phyloP scores from a whole-genome alignment of 1,284 basidiomycete species.

The Pisolithus thermaeus region DNA sequence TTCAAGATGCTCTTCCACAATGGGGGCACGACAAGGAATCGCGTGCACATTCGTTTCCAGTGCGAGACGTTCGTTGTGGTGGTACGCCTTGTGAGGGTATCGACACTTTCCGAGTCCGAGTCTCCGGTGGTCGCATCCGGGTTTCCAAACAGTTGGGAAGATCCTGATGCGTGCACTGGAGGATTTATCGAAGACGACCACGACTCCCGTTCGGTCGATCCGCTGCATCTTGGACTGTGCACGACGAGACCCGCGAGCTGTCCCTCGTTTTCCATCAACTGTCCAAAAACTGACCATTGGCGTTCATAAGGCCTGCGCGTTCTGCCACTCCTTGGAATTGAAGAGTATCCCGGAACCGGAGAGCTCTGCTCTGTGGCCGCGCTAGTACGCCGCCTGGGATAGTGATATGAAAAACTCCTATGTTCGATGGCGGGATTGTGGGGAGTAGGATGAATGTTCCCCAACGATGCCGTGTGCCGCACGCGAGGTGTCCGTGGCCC shows the following conservation, averaged over 20 bases:
- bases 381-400: background rate
- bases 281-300: conserved; percentile 67
- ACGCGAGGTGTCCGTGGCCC: conserved; percentile 14
- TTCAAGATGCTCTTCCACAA: conserved; percentile 78
- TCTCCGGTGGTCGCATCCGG: conserved; percentile 14
- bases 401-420: conserved; percentile 14
- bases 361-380: conserved; percentile 3
- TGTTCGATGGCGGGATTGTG: conserved; percentile 7
- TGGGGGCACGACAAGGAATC: conserved; percentile 38
- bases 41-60: conserved; percentile 8
- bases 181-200: conserved; percentile 11
- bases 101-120: conserved; percentile 17
- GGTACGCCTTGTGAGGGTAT: conserved; percentile 6
- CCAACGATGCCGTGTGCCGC: conserved; percentile 14
- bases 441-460: background rate
- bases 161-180: conserved; percentile 8
- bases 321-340: background rate
- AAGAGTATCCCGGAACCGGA: conserved; percentile 1
- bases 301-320: conserved; percentile 12
- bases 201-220: conserved; percentile 4
- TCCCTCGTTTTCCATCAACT: conserved; percentile 64
- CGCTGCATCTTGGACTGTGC: conserved; percentile 5
- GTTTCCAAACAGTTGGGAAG: background rate
- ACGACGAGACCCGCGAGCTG: conserved; percentile 27
- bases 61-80: conserved; percentile 2